Conservation (phyloP, 148 eudicot species). For the Talinum fruticosum region DNA sequence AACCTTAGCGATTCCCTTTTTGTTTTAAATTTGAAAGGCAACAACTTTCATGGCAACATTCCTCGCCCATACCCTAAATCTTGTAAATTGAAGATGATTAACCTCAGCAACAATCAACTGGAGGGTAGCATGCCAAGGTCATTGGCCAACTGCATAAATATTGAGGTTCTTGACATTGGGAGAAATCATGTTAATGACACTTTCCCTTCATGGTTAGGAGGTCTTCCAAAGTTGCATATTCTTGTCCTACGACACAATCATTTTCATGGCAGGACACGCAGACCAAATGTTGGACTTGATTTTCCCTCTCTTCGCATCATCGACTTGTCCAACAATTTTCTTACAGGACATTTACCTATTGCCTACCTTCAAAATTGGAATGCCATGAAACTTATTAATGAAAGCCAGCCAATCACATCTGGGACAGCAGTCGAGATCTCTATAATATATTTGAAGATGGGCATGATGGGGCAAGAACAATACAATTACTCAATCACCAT, state of each 20-base stretch:
- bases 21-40: constrained; percentile 16
- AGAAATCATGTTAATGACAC: constrained; percentile 32
- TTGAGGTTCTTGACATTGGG: constrained; percentile 32
- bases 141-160: constrained; percentile 17
- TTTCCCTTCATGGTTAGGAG: constrained; percentile 46
- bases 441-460: background rate
- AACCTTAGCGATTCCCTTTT: constrained; percentile 13
- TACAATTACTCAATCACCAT: constrained; percentile 19
- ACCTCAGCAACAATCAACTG: constrained; percentile 20
- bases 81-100: constrained; percentile 22
- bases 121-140: constrained; percentile 26
- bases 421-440: background rate
- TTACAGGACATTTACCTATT: constrained; percentile 29
- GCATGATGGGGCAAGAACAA: background rate
- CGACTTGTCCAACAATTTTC: constrained; percentile 37
- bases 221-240: constrained; percentile 29
- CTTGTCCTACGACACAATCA: constrained; percentile 31
- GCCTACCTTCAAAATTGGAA: constrained; percentile 22
- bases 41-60: constrained; percentile 22
- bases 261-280: constrained; percentile 28
- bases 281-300: background rate
- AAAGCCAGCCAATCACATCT: background rate
- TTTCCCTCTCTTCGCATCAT: constrained; percentile 36
- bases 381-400: constrained; percentile 25
- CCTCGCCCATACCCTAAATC: background rate